phyloP scores from a whole-genome alignment of 306 rosid species.

The Canavalia ensiformis region DNA sequence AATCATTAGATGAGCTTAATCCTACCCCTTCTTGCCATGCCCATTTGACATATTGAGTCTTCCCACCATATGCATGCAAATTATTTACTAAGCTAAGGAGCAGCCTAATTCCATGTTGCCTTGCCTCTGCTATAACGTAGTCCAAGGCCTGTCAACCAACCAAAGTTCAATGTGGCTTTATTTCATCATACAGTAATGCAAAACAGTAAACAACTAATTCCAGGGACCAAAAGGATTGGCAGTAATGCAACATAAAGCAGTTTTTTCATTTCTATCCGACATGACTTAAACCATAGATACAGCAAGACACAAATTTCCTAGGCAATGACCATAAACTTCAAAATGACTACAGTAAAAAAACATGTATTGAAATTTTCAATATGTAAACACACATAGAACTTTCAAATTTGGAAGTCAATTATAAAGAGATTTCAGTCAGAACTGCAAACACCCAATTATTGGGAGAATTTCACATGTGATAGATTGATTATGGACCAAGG shows the following conservation, averaged over 20 bases:
- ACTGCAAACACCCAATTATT: background rate
- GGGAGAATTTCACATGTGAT: conserved; percentile 9
- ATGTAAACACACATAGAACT: conserved; percentile 8
- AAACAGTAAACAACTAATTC: conserved; percentile 14
- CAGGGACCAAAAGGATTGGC: conserved; percentile 31
- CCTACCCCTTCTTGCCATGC: conserved; percentile 99
- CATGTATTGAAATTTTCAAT: conserved; percentile 8
- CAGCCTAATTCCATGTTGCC: conserved; percentile 78
- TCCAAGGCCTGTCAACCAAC: conserved; percentile 85
- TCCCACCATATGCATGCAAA: conserved; percentile 97
- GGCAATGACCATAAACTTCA: conserved; percentile 1
- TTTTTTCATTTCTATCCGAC: conserved; percentile 37
- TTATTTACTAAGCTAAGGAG: conserved; percentile 93
- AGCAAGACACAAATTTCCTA: background rate
- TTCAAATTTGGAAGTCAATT: conserved; percentile 29
- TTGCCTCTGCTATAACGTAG: conserved; percentile 91
- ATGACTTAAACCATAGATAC: conserved; percentile 6
- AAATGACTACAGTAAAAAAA: conserved; percentile 15
- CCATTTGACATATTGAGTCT: conserved; percentile 96
- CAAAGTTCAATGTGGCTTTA: conserved; percentile 38
- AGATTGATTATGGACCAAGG: conserved; percentile 6
- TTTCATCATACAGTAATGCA: conserved; percentile 28
- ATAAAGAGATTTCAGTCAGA: conserved; percentile 6
- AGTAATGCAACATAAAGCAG: background rate
- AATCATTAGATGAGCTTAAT: conserved; percentile 91